Conservation (phyloP, 2,329 filamentous ascomycete genomes). For the Rhynchosporium graminicola region DNA sequence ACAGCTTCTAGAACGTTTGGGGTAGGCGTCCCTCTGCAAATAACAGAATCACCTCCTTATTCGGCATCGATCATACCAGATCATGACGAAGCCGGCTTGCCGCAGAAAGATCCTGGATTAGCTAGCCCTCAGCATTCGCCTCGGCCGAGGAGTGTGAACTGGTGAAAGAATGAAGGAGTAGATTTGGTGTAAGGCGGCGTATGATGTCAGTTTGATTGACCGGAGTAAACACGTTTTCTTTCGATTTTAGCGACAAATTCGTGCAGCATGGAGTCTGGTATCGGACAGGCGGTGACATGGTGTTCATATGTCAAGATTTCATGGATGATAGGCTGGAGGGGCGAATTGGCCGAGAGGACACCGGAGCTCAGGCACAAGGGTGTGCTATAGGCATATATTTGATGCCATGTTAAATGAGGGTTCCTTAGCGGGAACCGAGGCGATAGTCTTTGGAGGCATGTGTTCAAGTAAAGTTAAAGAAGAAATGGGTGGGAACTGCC, state of each 20-base stretch:
- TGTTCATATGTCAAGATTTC: background rate
- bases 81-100: background rate
- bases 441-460: too few species aligned
- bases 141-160: constrained; percentile 27
- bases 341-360: too few species aligned
- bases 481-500: too few species aligned
- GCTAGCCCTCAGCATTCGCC: constrained; percentile 20
- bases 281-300: background rate
- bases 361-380: too few species aligned
- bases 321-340: background rate
- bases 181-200: too few species aligned
- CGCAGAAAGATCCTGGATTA: background rate
- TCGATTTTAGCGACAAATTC: background rate
- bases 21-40: background rate
- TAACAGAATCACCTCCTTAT: background rate
- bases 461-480: too few species aligned
- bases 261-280: background rate
- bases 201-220: too few species aligned
- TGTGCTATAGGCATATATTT: too few species aligned
- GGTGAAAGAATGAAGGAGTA: constrained; percentile 13
- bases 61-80: background rate
- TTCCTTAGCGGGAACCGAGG: too few species aligned
- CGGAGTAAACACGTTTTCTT: too few species aligned
- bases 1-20: background rate
- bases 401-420: too few species aligned